Evolutionary conservation across 768 basidiomycete genomes (phyloP).

Genomic region (Lactifluus subvellereus): DNA sequence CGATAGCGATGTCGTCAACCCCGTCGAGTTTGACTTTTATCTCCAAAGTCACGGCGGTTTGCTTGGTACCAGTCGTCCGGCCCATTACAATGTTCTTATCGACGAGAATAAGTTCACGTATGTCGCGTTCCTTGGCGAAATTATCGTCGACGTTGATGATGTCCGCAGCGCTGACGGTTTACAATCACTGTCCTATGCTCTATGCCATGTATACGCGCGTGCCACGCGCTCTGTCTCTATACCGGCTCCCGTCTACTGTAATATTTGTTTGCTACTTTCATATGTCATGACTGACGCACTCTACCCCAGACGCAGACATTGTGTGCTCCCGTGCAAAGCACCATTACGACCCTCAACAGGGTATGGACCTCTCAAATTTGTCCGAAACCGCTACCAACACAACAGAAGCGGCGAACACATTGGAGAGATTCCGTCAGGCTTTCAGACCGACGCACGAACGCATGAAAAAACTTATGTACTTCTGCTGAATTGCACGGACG

Average conservation of each 20-base stretch:
- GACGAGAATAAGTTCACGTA: conserved; percentile 61
- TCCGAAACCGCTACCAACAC: conserved; percentile 41
- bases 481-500: conserved; percentile 28
- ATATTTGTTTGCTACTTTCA: conserved; percentile 26
- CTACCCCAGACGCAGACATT: conserved; percentile 60
- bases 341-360: conserved; percentile 63
- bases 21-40: conserved; percentile 73
- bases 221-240: conserved; percentile 79
- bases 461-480: conserved; percentile 38
- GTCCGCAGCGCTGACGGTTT: conserved; percentile 52
- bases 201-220: conserved; percentile 78
- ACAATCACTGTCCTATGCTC: conserved; percentile 64
- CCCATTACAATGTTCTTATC: conserved; percentile 49
- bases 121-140: conserved; percentile 17
- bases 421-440: conserved; percentile 39
- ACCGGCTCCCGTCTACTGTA: conserved; percentile 78
- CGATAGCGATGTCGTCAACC: conserved; percentile 63
- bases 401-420: conserved; percentile 37
- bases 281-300: background rate
- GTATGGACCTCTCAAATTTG: conserved; percentile 51
- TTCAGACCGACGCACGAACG: conserved; percentile 54
- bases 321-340: conserved; percentile 74
- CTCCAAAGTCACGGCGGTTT: conserved; percentile 73
- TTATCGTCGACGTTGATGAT: conserved; percentile 10
- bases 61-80: conserved; percentile 66